Percentiles rank a stretch among this genome's conserved stretches.
These are phyloP conservation scores for Yamadazyma dendronema DNA, from an alignment of 1,139 yeast genomes.

Conservation along the genomic window DNA sequence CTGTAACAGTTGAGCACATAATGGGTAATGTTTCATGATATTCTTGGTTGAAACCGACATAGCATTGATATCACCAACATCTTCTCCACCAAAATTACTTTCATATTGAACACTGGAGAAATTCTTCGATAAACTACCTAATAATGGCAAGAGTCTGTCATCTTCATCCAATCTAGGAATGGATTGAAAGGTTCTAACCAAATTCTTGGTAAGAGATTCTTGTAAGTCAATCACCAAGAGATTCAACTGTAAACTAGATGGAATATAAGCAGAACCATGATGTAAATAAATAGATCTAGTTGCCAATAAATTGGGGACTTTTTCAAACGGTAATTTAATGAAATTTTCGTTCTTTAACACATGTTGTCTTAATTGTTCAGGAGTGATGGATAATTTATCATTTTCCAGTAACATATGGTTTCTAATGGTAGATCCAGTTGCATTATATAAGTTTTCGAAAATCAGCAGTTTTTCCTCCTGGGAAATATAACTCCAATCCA, in stretches of 20 bases:
- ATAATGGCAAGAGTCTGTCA: slow-evolving; percentile 79
- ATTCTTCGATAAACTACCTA: slow-evolving; percentile 75
- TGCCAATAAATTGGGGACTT: slow-evolving; percentile 72
- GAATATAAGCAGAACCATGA: slow-evolving; percentile 79
- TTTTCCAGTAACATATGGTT: slow-evolving; percentile 30
- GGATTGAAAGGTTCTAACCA: slow-evolving; percentile 70
- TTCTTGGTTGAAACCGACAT: slow-evolving; percentile 56
- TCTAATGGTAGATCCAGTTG: slow-evolving; percentile 41
- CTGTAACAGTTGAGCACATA: slow-evolving; percentile 76
- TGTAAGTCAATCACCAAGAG: slow-evolving; percentile 68
- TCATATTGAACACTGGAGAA: slow-evolving; percentile 61
- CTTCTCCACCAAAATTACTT: slow-evolving; percentile 24
- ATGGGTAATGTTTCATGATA: slow-evolving; percentile 68
- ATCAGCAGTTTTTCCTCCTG: slow-evolving; percentile 58
- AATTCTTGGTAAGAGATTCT: slow-evolving; percentile 47
- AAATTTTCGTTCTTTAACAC: slow-evolving; percentile 55
- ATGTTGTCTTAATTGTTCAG: slow-evolving; percentile 43
- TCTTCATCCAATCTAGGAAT: slow-evolving; percentile 89
- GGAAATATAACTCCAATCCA: slow-evolving; percentile 70
- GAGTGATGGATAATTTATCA: slow-evolving; percentile 28
- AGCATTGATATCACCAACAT: slow-evolving; percentile 59
- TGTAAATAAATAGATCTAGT: slow-evolving; percentile 64
- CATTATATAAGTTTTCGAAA: slow-evolving; percentile 52
- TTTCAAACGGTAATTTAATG: slow-evolving; percentile 84
- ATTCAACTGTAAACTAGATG: slow-evolving; percentile 74